Conservation (phyloP, 495 filamentous ascomycete species). For the Friedmanniomyces endolithicus region DNA sequence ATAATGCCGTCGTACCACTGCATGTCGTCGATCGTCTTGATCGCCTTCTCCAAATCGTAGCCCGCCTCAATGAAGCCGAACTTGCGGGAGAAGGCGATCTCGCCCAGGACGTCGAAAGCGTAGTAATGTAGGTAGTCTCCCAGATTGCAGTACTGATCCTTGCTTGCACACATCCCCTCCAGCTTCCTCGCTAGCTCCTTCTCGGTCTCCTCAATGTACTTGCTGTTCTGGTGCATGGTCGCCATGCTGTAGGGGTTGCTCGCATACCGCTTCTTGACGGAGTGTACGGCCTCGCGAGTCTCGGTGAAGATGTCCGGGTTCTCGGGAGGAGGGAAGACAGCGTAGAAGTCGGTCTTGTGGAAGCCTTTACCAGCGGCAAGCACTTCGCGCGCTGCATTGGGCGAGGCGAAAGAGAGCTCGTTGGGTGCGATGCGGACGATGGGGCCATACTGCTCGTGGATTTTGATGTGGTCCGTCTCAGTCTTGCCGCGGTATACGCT, state of each 20-base stretch:
- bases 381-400: slow-evolving; percentile 34
- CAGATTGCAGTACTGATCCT: slow-evolving; percentile 34
- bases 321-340: slow-evolving; percentile 43
- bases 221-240: slow-evolving; percentile 39
- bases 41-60: slow-evolving; percentile 44
- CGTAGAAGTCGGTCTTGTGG: slow-evolving; percentile 45
- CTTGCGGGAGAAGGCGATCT: slow-evolving; percentile 50
- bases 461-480: slow-evolving; percentile 18
- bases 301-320: slow-evolving; percentile 51
- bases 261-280: slow-evolving; percentile 44
- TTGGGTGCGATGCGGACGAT: slow-evolving; percentile 46
- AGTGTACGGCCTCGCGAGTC: slow-evolving; percentile 41
- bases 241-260: slow-evolving; percentile 43
- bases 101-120: slow-evolving; percentile 46
- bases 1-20: slow-evolving; percentile 45
- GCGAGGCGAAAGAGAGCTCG: slow-evolving; percentile 42
- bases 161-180: slow-evolving; percentile 25
- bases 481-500: slow-evolving; percentile 17
- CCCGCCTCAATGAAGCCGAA: slow-evolving; percentile 52
- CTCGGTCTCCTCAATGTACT: slow-evolving; percentile 39
- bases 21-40: slow-evolving; percentile 41
- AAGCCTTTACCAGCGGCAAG: slow-evolving; percentile 42
- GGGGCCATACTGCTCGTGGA: slow-evolving; percentile 30
- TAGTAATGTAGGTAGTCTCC: slow-evolving; percentile 43
- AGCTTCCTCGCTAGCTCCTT: slow-evolving; percentile 33